Base-by-base conservation (phyloP, 768 basidiomycete genomes). In the Boletus rubescentipes region DNA sequence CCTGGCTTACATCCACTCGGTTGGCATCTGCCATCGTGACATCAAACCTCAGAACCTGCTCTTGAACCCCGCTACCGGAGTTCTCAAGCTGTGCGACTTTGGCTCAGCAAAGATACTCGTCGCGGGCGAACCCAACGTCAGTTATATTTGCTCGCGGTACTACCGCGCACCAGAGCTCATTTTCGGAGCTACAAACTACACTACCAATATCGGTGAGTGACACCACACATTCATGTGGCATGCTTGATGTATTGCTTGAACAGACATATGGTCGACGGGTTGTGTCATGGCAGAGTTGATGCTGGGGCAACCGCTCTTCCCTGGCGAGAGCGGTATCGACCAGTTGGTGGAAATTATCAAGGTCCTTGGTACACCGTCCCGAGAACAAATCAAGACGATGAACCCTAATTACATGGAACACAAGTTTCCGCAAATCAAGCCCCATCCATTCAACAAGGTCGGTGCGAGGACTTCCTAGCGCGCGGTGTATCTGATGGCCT, bases 331-430 rank as follows among this genome's bases (percentile, higher is more conserved):
- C 68, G 95, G 96, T 21, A 99, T 99, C 67, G 97, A 99, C 75
- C 97, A 99, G 76, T 72, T 99, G 66, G 97, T 99, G 53, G 97
- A 99, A 76, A 99, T 99, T 64, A 99, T 99, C 86, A 99, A 99
- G 73, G 94, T 99, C 40, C 84, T 99, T 49, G 97, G 97, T 15
- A 99, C 97, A 20, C 97, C 97, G 3, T 95, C 97, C 54, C 80
- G 96, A 62, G 97, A 98, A 70, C 97, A 99, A 74, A 99, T 99
- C 83, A 98, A 99, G 86, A 98, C 97, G 62, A 99, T 99, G 97
- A 99, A 99, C 75, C 97, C 97, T 51, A 99, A 99, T 77, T 99
- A 99, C 76, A 98, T 98, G 97, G 97, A 99, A 70, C 97, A 99
- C 84, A 98, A 98, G 75, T 99, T 99, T 79, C 97, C 97, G 2